phyloP scores from a whole-genome alignment of 495 filamentous ascomycete genomes.

The Hypomontagnella monticulosa region DNA sequence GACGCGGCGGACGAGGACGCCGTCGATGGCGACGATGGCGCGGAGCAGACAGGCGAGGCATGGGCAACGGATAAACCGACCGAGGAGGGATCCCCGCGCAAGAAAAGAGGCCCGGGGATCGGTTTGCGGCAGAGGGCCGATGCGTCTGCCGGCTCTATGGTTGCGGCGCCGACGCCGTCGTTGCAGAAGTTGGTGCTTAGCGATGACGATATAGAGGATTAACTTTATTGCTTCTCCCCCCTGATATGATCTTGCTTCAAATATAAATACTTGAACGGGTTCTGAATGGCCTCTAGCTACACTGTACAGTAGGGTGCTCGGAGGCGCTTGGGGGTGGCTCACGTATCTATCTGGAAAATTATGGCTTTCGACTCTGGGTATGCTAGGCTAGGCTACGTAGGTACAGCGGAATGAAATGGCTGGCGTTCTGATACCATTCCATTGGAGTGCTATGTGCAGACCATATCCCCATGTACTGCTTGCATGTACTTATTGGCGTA shows the following conservation, averaged over 20 bases:
- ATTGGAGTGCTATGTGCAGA: too few species aligned
- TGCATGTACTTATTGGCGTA: too few species aligned
- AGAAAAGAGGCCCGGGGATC: constrained; percentile 46
- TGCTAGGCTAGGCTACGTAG: constrained; percentile 18
- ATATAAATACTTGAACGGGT: too few species aligned
- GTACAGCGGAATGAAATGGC: background rate
- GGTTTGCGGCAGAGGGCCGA: constrained; percentile 44
- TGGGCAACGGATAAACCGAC: constrained; percentile 68
- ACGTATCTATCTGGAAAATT: constrained; percentile 4
- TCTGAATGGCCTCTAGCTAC: too few species aligned
- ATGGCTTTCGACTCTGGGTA: constrained; percentile 9
- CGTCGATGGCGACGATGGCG: constrained; percentile 59
- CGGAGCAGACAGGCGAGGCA: constrained; percentile 51
- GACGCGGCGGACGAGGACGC: constrained; percentile 55
- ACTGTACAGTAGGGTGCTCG: too few species aligned
- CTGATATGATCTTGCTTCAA: background rate
- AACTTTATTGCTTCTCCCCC: background rate
- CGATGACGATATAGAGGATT: constrained; percentile 96
- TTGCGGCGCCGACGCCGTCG: constrained; percentile 50
- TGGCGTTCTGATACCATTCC: constrained; percentile 18
- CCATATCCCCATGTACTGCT: too few species aligned
- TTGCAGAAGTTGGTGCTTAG: constrained; percentile 78
- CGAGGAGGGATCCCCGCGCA: constrained; percentile 54
- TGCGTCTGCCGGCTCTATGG: constrained; percentile 24
- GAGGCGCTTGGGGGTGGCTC: too few species aligned